Evolutionary conservation across 1,284 basidiomycete species (phyloP), one percentile per base, ranked within the genome.

Genomic region (Cystobasidium pallidum): DNA sequence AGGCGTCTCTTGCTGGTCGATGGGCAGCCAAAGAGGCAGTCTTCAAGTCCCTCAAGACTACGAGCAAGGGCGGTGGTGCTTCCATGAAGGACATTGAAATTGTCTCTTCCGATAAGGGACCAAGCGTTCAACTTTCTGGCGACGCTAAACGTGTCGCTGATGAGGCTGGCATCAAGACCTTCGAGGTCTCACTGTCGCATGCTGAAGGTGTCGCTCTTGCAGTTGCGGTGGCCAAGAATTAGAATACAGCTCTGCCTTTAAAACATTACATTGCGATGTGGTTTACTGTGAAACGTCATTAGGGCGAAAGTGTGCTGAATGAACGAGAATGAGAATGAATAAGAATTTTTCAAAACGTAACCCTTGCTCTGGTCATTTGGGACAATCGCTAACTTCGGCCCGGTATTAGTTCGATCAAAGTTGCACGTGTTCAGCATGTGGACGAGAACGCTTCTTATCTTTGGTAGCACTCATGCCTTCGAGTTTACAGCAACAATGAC

Each of bases 11-110:
- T 80, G 94, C 94, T 45, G 94, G 91, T 64, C 90, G 94, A 75
- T 99, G 96, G 94, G 91, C 88, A 58, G 94, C 93, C 61, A 99
- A 98, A 82, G 96, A 99, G 72, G 95, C 94, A 13, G 91, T 94
- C 65, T 97, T 99, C 88, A 99, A 99, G 84, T 91, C 93, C n/a
- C 86, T 99, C 17, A 91, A 91, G 39, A 89, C 94, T 49, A 84
- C 88, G 24, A 94, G 91, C 4, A 91, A 94, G 82, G 96, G 96
- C 51, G 92, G 94, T 6, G 91, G 87, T 17, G 93, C 95, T 19
- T 85, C 90, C 30, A 89, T 99, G 89, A 92, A 91, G 82, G 94
- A 98, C 75, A 97, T 99, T 76, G 96, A 98, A 83, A 95, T 99
- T 77, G 84, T 95, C 74, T 88, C 91, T 51, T 86, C 80, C 32